These are phyloP conservation scores for Dothistroma pini DNA, from an alignment of 2,329 filamentous ascomycete species.

Conservation along the genomic window DNA sequence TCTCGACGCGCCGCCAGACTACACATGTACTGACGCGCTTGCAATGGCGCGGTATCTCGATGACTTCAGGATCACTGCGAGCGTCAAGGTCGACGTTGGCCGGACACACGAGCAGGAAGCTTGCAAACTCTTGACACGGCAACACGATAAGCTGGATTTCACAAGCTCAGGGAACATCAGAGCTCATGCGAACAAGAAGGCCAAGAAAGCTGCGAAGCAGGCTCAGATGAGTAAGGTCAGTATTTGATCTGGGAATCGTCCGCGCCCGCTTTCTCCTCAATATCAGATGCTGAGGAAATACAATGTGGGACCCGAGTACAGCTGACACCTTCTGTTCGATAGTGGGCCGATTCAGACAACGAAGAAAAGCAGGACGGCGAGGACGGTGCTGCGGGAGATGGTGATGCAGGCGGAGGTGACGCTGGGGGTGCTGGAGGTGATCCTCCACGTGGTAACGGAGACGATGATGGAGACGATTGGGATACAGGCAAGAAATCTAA, in stretches of 20 bases:
- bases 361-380: constrained; percentile 44
- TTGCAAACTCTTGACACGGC: not conserved
- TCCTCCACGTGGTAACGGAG: constrained; percentile 31
- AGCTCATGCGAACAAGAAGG: constrained; percentile 53
- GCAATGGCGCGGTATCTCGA: constrained; percentile 14
- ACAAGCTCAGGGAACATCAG: constrained; percentile 49
- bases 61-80: not conserved
- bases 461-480: constrained; percentile 37
- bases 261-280: too few species aligned
- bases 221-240: constrained; percentile 35
- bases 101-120: not conserved
- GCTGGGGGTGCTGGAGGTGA: constrained; percentile 28
- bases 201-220: constrained; percentile 40
- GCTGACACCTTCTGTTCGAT: too few species aligned
- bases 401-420: constrained; percentile 33
- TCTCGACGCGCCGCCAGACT: constrained; percentile 44
- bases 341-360: constrained; percentile 44
- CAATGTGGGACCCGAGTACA: too few species aligned
- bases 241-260: too few species aligned
- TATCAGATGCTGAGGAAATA: too few species aligned
- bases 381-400: constrained; percentile 32
- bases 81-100: too few species aligned
- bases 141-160: constrained; percentile 53
- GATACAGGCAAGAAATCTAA: constrained; percentile 30
- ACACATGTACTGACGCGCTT: constrained; percentile 34